These are phyloP conservation scores for Huntiella savannae DNA, from an alignment of 2,329 filamentous ascomycete genomes.

Conservation along the genomic window DNA sequence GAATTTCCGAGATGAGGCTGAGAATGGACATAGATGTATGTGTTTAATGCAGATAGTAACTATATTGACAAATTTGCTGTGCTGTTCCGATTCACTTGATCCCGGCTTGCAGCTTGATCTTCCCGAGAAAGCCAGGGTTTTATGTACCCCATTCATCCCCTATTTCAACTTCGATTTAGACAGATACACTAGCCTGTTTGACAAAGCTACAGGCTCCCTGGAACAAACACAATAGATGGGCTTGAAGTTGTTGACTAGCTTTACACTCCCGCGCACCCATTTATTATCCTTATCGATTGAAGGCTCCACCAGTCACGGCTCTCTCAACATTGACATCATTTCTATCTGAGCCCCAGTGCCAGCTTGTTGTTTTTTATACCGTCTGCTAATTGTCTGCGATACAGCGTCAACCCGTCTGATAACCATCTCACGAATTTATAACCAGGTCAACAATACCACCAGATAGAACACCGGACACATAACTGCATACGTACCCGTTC, in stretches of 20 bases:
- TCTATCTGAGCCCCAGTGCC: background rate
- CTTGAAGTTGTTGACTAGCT: too few species aligned
- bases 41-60: too few species aligned
- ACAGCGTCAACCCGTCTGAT: background rate
- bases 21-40: too few species aligned
- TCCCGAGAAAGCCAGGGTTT: too few species aligned
- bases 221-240: too few species aligned
- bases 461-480: background rate
- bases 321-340: background rate
- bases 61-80: too few species aligned
- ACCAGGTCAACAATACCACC: background rate
- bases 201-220: background rate
- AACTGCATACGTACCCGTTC: background rate
- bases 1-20: too few species aligned
- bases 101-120: too few species aligned
- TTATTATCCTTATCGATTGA: too few species aligned
- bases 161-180: background rate
- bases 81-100: too few species aligned
- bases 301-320: background rate
- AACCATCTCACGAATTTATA: background rate
- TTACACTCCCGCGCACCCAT: too few species aligned
- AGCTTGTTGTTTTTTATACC: background rate
- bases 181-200: background rate
- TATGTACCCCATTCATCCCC: too few species aligned
- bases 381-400: background rate